Conservation (phyloP, 2,329 filamentous ascomycete genomes). For the Aspergillus sclerotialis region DNA sequence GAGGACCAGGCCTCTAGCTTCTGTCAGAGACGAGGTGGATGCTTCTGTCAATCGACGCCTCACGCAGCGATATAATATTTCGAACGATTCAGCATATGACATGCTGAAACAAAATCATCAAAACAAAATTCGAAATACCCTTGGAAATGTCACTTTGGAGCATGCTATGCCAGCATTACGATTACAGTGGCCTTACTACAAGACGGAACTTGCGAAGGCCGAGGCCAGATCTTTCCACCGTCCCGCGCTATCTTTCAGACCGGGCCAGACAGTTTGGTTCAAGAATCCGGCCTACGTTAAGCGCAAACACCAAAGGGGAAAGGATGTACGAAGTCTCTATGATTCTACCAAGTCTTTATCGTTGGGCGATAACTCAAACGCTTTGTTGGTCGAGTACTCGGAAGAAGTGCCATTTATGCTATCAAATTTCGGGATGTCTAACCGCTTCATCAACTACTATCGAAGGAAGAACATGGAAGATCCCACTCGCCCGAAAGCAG, state of each 20-base stretch:
- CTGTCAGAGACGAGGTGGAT: slow-evolving; percentile 53
- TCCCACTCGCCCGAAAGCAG: slow-evolving; percentile 65
- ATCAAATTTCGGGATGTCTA: slow-evolving; percentile 97
- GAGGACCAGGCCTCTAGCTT: slow-evolving; percentile 31
- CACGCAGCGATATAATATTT: slow-evolving; percentile 82
- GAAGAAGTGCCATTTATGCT: slow-evolving; percentile 87
- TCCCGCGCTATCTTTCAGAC: slow-evolving; percentile 66
- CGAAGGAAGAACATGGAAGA: slow-evolving; percentile 76
- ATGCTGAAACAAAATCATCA: slow-evolving; percentile 94
- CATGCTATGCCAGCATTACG: slow-evolving; percentile 89
- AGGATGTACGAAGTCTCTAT: slow-evolving; percentile 71
- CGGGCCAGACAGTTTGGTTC: slow-evolving; percentile 64
- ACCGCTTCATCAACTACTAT: slow-evolving; percentile 93
- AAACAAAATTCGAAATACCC: slow-evolving; percentile 86
- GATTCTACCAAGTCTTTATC: slow-evolving; percentile 73
- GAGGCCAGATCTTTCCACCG: slow-evolving; percentile 78
- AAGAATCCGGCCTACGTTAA: slow-evolving; percentile 67
- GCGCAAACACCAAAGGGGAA: slow-evolving; percentile 74
- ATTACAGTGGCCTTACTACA: slow-evolving; percentile 93
- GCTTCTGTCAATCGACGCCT: slow-evolving; percentile 67
- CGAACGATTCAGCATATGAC: slow-evolving; percentile 93
- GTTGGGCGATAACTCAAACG: slow-evolving; percentile 79
- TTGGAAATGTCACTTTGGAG: slow-evolving; percentile 87
- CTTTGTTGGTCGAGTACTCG: slow-evolving; percentile 88
- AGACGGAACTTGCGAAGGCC: slow-evolving; percentile 67